phyloP scores from a whole-genome alignment of 1,139 yeast genomes.

The Kodamaea sp. region DNA sequence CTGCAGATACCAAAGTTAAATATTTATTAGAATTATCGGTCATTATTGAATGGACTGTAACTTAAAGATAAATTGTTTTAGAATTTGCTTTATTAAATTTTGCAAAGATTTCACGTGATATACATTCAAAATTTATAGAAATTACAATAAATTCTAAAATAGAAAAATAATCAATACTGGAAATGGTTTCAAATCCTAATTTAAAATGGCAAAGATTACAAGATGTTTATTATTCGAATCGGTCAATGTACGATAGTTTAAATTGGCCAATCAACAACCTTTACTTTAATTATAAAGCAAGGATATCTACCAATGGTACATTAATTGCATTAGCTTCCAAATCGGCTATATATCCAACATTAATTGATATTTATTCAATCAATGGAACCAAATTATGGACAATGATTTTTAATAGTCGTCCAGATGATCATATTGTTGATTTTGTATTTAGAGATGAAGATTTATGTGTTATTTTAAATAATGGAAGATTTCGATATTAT shows the following conservation, averaged over 20 bases:
- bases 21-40: conserved; percentile 18
- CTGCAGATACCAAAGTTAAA: conserved; percentile 73
- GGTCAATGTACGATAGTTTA: conserved; percentile 40
- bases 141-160: no score
- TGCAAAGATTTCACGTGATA: neutral
- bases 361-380: conserved; percentile 50
- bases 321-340: conserved; percentile 38
- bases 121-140: neutral
- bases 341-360: conserved; percentile 28
- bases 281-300: conserved; percentile 25
- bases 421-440: conserved; percentile 54
- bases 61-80: neutral
- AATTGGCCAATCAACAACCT: conserved; percentile 36
- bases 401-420: conserved; percentile 49
- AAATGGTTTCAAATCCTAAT: conserved; percentile 38
- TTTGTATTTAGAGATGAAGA: conserved; percentile 58
- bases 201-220: conserved; percentile 61
- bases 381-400: conserved; percentile 50
- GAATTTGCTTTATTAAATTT: neutral
- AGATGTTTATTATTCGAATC: conserved; percentile 56
- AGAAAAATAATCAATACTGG: conserved; percentile 3
- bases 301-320: conserved; percentile 30
- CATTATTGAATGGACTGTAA: neutral
- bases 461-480: conserved; percentile 57
- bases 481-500: conserved; percentile 60